Evolutionary conservation across 2,329 filamentous ascomycete genomes (phyloP).

Genomic region (Verticillium nubilum): DNA sequence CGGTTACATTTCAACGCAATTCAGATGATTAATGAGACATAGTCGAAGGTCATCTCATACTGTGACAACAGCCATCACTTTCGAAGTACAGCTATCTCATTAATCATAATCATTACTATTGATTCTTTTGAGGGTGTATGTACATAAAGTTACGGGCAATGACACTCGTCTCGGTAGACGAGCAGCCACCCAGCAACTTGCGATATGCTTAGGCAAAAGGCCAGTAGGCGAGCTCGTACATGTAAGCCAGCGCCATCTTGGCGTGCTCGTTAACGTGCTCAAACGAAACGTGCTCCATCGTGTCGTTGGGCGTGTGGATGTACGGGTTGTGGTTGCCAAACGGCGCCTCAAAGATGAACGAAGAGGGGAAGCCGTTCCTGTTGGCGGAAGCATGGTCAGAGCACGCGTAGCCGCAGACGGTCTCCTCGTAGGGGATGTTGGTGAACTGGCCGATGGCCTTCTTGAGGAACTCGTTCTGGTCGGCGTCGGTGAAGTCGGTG

Average conservation of each 20-base stretch:
- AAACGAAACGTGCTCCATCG: conserved; percentile 63
- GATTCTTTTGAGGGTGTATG: not conserved
- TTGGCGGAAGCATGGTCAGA: conserved; percentile 65
- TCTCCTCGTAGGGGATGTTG: conserved; percentile 36
- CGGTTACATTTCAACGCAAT: too few relatives aligned
- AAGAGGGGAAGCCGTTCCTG: conserved; percentile 59
- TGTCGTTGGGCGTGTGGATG: conserved; percentile 70
- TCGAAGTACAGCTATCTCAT: not conserved
- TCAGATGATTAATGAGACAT: too few relatives aligned
- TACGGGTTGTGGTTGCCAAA: conserved; percentile 59
- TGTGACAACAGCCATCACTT: too few relatives aligned
- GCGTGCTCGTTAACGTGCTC: conserved; percentile 63
- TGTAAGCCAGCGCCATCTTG: conserved; percentile 39
- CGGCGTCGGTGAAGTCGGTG: conserved; percentile 30
- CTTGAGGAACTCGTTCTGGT: conserved; percentile 29
- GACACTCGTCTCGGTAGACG: not conserved
- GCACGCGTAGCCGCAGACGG: conserved; percentile 52
- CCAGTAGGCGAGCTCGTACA: conserved; percentile 34
- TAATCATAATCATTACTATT: not conserved
- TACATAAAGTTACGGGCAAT: not conserved
- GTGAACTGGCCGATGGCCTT: conserved; percentile 30
- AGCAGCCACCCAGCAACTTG: too few relatives aligned
- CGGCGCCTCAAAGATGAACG: conserved; percentile 58
- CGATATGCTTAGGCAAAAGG: not conserved
- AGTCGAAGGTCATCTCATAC: too few relatives aligned